Evolutionary conservation across 768 basidiomycete species (phyloP).

Genomic region (Termitomyces sp.): DNA sequence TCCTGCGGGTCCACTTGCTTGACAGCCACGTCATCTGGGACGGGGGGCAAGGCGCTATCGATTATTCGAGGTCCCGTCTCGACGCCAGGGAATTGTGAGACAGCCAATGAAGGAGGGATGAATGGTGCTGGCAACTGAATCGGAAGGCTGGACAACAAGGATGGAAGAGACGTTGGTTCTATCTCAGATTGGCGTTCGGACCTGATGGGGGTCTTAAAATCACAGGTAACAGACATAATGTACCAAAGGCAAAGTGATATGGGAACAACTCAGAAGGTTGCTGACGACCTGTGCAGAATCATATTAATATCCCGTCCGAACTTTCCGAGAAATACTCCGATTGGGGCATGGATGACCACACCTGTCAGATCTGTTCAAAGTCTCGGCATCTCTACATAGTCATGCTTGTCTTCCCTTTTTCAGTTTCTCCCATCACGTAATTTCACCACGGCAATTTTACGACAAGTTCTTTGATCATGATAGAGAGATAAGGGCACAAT

Average conservation of each 20-base stretch:
- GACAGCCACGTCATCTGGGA: constrained; percentile 3
- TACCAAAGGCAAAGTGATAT: neutral
- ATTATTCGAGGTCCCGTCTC: neutral
- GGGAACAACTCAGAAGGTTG: neutral
- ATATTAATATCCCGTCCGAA: neutral
- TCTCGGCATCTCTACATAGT: neutral
- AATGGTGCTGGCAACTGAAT: constrained; percentile 1
- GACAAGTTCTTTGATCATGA: neutral
- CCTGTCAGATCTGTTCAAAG: neutral
- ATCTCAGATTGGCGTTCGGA: neutral
- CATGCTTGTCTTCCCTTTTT: neutral
- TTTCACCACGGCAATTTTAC: neutral
- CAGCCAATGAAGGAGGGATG: constrained; percentile 4
- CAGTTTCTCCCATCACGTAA: neutral
- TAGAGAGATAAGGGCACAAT: neutral
- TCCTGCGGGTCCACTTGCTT: constrained; percentile 3
- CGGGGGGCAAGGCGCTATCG: neutral
- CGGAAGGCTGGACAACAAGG: neutral
- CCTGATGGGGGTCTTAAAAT: neutral
- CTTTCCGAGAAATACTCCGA: neutral
- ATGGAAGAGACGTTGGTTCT: neutral
- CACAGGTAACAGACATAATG: neutral
- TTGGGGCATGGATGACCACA: neutral
- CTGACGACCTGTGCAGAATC: neutral
- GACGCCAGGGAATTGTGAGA: neutral